phyloP scores from a whole-genome alignment of 2,329 filamentous ascomycete species.

The Penicillium oxalicum region DNA sequence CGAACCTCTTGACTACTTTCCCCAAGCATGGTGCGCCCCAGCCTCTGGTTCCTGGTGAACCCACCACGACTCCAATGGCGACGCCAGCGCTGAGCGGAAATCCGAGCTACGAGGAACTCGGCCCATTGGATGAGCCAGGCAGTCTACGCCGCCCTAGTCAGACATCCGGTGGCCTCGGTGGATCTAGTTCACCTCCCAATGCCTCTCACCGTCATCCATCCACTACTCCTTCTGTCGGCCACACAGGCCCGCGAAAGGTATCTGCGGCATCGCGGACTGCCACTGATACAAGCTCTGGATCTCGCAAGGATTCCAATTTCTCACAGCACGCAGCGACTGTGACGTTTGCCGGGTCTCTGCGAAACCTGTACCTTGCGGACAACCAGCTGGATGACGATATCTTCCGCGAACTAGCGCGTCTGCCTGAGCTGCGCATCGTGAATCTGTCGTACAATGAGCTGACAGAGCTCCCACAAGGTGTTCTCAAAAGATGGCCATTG shows the following conservation, averaged over 20 bases:
- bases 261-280: constrained; percentile 68
- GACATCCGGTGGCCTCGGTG: constrained; percentile 68
- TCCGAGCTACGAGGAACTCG: constrained; percentile 73
- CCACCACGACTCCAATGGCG: constrained; percentile 39
- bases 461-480: constrained; percentile 82
- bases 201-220: constrained; percentile 66
- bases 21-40: constrained; percentile 70
- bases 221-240: constrained; percentile 66
- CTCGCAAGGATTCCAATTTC: constrained; percentile 81
- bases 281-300: constrained; percentile 54
- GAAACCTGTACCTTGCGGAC: constrained; percentile 82
- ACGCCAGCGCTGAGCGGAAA: constrained; percentile 51
- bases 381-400: constrained; percentile 92
- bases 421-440: constrained; percentile 77
- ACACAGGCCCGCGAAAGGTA: constrained; percentile 74
- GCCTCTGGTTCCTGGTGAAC: constrained; percentile 55
- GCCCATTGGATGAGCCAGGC: constrained; percentile 54
- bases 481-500: constrained; percentile 82
- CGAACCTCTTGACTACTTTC: constrained; percentile 85
- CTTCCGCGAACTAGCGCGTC: constrained; percentile 79
- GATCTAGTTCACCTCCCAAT: constrained; percentile 66
- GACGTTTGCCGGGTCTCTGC: constrained; percentile 82
- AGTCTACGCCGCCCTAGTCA: constrained; percentile 73
- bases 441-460: constrained; percentile 95
- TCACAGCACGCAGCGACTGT: constrained; percentile 70